Conservation (phyloP, 1,284 basidiomycete species). For the Tausonia pullulans region DNA sequence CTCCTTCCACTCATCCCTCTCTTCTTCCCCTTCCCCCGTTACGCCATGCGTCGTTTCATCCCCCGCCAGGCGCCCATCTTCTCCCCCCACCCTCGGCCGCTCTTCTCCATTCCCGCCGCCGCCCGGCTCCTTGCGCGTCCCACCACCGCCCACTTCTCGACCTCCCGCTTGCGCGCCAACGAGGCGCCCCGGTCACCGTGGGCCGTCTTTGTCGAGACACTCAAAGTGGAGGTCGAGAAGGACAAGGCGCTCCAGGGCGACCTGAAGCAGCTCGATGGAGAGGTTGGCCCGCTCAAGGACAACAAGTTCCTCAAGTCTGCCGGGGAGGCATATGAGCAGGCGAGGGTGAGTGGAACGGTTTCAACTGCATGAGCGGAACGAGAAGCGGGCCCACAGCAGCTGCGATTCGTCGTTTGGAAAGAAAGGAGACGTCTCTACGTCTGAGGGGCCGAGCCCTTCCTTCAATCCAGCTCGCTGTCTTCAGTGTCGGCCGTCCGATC, state of each 20-base stretch:
- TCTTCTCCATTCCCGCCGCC: neutral
- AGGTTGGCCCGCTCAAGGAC: slow-evolving; percentile 94
- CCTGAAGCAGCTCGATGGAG: slow-evolving; percentile 91
- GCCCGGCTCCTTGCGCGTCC: neutral
- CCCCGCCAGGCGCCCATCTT: neutral
- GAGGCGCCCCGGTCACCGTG: slow-evolving; percentile 83
- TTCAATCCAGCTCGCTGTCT: too few species aligned
- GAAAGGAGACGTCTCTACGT: neutral
- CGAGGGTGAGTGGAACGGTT: slow-evolving; percentile 29
- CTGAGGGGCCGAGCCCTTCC: too few species aligned
- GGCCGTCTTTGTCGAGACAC: slow-evolving; percentile 87
- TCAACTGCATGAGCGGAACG: neutral
- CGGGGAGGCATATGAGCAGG: slow-evolving; percentile 15
- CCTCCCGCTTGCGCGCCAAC: slow-evolving; percentile 45
- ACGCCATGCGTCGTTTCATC: too few species aligned
- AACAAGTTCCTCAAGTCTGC: slow-evolving; percentile 56
- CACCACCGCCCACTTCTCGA: slow-evolving; percentile 43
- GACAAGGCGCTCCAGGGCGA: slow-evolving; percentile 91
- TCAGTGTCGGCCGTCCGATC: too few species aligned
- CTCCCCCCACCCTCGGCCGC: neutral
- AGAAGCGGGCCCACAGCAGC: neutral
- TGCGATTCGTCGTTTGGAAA: neutral
- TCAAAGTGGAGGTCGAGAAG: slow-evolving; percentile 84
- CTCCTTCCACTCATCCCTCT: too few species aligned
- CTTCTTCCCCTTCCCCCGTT: too few species aligned